These are phyloP conservation scores for Penicillium psychrofluorescens DNA, from an alignment of 495 filamentous ascomycete species.

Conservation along the genomic window DNA sequence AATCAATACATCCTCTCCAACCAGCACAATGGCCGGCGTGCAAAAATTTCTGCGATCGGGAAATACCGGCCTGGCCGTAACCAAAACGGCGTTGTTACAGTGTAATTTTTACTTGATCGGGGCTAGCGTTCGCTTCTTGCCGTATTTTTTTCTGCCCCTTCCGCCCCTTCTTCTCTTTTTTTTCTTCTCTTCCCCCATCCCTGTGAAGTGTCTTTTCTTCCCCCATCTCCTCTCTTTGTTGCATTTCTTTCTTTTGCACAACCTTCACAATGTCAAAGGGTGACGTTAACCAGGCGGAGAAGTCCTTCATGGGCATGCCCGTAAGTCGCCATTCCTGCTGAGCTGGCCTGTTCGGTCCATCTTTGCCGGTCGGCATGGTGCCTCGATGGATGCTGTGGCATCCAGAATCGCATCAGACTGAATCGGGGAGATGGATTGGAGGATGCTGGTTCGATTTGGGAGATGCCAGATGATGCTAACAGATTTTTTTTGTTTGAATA, in stretches of 20 bases:
- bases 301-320: conserved; percentile 87
- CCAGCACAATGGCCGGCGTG: conserved; percentile 3
- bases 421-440: neutral
- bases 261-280: conserved; percentile 43
- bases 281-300: conserved; percentile 51
- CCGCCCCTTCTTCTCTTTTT: conserved; percentile 26
- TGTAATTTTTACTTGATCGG: conserved; percentile 18
- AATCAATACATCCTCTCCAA: neutral
- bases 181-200: conserved; percentile 26
- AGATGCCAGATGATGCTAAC: conserved; percentile 20
- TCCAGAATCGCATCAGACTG: neutral
- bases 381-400: neutral
- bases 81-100: conserved; percentile 2
- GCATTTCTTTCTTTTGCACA: conserved; percentile 31
- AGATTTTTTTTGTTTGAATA: conserved; percentile 23
- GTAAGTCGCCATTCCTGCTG: conserved; percentile 25
- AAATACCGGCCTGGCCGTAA: conserved; percentile 28
- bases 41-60: conserved; percentile 32
- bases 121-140: conserved; percentile 34
- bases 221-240: conserved; percentile 36
- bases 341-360: conserved; percentile 1
- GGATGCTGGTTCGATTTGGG: too few relatives aligned
- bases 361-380: too few relatives aligned
- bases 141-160: conserved; percentile 31
- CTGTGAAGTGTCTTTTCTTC: conserved; percentile 28